Percentiles rank a stretch among this genome's conserved stretches.
phyloP scores from a whole-genome alignment of 257 asterid species.

The Ophiorrhiza pumila region DNA sequence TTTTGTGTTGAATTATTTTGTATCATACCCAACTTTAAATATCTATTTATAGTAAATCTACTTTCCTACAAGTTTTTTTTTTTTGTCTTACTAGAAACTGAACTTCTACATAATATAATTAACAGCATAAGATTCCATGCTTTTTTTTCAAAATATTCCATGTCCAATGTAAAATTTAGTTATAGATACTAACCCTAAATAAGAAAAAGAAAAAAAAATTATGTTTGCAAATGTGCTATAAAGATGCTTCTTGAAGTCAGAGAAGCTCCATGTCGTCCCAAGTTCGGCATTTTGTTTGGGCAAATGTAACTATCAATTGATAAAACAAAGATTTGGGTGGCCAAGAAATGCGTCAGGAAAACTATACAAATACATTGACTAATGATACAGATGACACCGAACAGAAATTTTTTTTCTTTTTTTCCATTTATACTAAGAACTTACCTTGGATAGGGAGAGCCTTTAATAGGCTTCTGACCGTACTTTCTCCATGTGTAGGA shows the following conservation, averaged over 20 bases:
- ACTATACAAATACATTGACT: too few species aligned
- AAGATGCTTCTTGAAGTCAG: slow-evolving; percentile 1
- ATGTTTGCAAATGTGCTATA: neutral
- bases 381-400: neutral
- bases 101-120: too few species aligned
- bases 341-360: neutral
- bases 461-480: slow-evolving; percentile 97
- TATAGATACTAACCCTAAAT: neutral
- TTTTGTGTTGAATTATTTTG: too few species aligned
- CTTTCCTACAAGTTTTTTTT: too few species aligned
- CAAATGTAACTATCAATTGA: neutral
- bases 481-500: slow-evolving; percentile 98
- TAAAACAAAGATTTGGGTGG: neutral
- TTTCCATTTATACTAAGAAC: neutral
- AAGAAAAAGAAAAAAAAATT: neutral
- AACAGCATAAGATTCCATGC: neutral
- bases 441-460: slow-evolving; percentile 94
- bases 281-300: neutral
- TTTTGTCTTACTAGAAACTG: too few species aligned
- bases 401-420: neutral
- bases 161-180: neutral
- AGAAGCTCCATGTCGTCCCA: neutral
- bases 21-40: too few species aligned
- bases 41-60: too few species aligned
- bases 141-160: too few species aligned